phyloP scores from a whole-genome alignment of 352 stramenopile species.

The Phytophthora pisi region DNA sequence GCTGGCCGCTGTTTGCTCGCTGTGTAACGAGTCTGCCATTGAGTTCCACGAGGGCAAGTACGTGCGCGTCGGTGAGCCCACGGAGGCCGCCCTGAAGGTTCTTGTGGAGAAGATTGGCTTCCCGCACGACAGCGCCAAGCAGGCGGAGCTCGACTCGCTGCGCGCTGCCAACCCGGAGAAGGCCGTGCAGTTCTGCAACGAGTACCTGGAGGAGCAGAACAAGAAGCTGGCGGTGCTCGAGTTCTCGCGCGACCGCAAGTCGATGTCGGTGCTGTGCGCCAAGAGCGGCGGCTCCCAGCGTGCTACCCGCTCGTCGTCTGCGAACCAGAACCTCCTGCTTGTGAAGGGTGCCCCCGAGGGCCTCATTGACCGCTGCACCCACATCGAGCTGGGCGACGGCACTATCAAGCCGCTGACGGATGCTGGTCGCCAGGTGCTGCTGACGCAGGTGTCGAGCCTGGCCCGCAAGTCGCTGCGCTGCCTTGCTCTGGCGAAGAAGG shows the following conservation, averaged over 20 bases:
- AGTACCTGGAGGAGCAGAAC: constrained; percentile 81
- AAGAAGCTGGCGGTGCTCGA: constrained; percentile 95
- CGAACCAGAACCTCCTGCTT: constrained; percentile 93
- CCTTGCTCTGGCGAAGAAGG: constrained; percentile 96
- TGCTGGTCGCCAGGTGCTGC: constrained; percentile 84
- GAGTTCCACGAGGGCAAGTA: constrained; percentile 91
- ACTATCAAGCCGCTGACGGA: constrained; percentile 92
- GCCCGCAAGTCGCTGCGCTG: constrained; percentile 95
- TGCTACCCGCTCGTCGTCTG: constrained; percentile 64
- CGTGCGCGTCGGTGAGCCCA: constrained; percentile 94
- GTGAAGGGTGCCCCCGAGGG: constrained; percentile 99
- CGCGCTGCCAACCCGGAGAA: constrained; percentile 67
- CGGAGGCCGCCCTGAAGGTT: constrained; percentile 96
- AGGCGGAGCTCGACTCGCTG: constrained; percentile 65
- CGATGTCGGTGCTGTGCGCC: constrained; percentile 95
- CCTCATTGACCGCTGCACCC: constrained; percentile 95
- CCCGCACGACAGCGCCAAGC: constrained; percentile 59
- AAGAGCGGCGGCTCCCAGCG: constrained; percentile 49
- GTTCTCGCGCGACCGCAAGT: constrained; percentile 98
- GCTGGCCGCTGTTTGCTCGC: constrained; percentile 90
- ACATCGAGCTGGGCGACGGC: constrained; percentile 93
- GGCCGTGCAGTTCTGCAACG: constrained; percentile 84
- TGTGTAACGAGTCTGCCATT: constrained; percentile 98
- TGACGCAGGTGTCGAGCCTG: constrained; percentile 91
- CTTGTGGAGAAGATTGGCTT: constrained; percentile 96